Evolutionary conservation across 2,329 filamentous ascomycete genomes (phyloP).

Genomic region (Aspergillus aculeatus): DNA sequence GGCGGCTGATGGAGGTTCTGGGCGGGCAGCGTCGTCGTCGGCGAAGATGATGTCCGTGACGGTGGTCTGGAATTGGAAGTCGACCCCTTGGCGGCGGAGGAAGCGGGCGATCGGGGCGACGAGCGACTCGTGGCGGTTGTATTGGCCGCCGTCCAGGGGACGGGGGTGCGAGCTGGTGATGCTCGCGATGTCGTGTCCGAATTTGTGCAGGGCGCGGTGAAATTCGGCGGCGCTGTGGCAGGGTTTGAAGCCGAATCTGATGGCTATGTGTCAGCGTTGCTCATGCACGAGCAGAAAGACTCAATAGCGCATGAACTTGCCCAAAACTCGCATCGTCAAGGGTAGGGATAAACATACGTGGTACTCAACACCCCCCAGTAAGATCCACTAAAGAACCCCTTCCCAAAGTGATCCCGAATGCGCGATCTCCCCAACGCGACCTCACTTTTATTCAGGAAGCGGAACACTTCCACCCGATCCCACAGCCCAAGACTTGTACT

Average conservation of each 20-base stretch:
- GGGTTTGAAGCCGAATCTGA: conserved; percentile 29
- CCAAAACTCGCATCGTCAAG: not conserved
- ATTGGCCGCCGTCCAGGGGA: conserved; percentile 23
- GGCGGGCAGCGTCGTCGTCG: not conserved
- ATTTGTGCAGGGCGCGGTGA: conserved; percentile 24
- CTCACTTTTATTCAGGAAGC: conserved; percentile 17
- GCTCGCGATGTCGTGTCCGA: conserved; percentile 21
- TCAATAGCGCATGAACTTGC: too few species aligned
- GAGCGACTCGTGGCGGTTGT: conserved; percentile 28
- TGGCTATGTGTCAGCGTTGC: not conserved
- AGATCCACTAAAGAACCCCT: conserved; percentile 25
- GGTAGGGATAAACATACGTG: conserved; percentile 12
- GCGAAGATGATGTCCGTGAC: conserved; percentile 28
- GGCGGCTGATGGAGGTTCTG: not conserved
- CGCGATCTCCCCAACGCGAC: conserved; percentile 17
- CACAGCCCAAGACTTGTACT: conserved; percentile 13
- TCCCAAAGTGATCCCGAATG: conserved; percentile 18
- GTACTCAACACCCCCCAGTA: conserved; percentile 29
- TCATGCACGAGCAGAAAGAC: too few species aligned
- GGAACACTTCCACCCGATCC: conserved; percentile 21
- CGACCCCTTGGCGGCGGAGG: conserved; percentile 23
- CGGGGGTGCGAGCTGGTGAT: conserved; percentile 14
- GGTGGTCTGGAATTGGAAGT: conserved; percentile 28
- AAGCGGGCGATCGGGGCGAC: conserved; percentile 26
- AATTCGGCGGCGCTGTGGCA: conserved; percentile 32